A percentile compares a stretch with the other conserved stretches of the same genome.
These are phyloP conservation scores for Nicotiana undulata DNA, from an alignment of 257 asterid species.

Conservation along the genomic window DNA sequence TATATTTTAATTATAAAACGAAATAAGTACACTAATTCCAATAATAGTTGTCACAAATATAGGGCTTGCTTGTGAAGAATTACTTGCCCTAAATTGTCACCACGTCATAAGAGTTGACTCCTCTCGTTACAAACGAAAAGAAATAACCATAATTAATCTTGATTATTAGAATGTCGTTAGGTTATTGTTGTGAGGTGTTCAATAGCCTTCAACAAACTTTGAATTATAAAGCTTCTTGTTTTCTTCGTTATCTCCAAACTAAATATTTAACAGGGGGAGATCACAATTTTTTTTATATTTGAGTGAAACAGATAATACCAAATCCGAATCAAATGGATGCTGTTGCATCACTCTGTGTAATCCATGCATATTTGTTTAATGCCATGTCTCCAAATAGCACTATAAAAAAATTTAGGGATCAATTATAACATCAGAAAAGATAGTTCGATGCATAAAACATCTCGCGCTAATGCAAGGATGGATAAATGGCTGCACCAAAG, in stretches of 20 bases:
- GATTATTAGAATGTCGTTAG: conserved; percentile 14
- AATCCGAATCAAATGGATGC: neutral
- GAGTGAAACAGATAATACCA: neutral
- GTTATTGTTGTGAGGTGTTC: conserved; percentile 42
- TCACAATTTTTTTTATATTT: conserved; percentile 3
- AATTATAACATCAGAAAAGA: no score
- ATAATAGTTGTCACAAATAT: conserved; percentile 34
- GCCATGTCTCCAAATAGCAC: neutral
- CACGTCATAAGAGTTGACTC: conserved; percentile 27
- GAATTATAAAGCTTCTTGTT: conserved; percentile 13
- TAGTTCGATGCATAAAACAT: no score
- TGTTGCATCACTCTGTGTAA: neutral
- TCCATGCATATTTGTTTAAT: neutral
- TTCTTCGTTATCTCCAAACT: conserved; percentile 2
- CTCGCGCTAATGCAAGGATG: fast-evolving
- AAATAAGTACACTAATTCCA: conserved; percentile 7
- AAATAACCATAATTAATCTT: neutral
- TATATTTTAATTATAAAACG: no score
- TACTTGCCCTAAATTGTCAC: conserved; percentile 36
- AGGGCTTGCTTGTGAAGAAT: conserved; percentile 3
- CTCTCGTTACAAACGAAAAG: neutral
- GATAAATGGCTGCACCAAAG: no score
- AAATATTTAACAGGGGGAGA: neutral
- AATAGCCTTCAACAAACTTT: conserved; percentile 41
- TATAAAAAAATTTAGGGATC: no score